These are phyloP conservation scores for Nothophaeocryptopus gaeumannii DNA, from an alignment of 2,329 filamentous ascomycete species.

Conservation along the genomic window DNA sequence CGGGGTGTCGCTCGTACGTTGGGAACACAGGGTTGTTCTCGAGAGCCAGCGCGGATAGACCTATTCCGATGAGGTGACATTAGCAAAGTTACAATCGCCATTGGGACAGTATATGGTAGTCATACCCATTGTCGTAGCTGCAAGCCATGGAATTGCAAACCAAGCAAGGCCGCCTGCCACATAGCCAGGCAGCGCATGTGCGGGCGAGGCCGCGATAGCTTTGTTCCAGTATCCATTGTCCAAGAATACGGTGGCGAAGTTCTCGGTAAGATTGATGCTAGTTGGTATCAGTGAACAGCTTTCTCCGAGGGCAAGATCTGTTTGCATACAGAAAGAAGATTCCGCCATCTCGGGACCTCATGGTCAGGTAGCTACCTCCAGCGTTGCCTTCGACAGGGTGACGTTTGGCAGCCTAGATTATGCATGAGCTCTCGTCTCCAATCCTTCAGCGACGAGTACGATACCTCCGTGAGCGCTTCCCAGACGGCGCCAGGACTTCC, in stretches of 20 bases:
- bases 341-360: constrained; percentile 32
- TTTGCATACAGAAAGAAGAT: constrained; percentile 18
- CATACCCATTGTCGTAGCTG: constrained; percentile 44
- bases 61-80: constrained; percentile 56
- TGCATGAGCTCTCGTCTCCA: no score
- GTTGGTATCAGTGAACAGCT: neutral
- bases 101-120: neutral
- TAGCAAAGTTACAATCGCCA: neutral
- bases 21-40: constrained; percentile 71
- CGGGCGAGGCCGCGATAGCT: constrained; percentile 40
- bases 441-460: no score
- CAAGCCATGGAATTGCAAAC: constrained; percentile 50
- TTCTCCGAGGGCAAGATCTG: neutral
- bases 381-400: constrained; percentile 38
- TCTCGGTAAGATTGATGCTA: constrained; percentile 11
- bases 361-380: constrained; percentile 40
- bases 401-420: constrained; percentile 28
- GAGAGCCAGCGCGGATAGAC: constrained; percentile 73
- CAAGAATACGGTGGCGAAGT: constrained; percentile 36
- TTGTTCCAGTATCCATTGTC: constrained; percentile 49
- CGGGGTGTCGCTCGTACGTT: constrained; percentile 46
- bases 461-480: constrained; percentile 23
- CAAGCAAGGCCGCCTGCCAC: constrained; percentile 45
- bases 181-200: constrained; percentile 36
- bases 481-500: constrained; percentile 41